phyloP scores from a whole-genome alignment of 2,329 filamentous ascomycete species.

The Diaporthe caulivora region DNA sequence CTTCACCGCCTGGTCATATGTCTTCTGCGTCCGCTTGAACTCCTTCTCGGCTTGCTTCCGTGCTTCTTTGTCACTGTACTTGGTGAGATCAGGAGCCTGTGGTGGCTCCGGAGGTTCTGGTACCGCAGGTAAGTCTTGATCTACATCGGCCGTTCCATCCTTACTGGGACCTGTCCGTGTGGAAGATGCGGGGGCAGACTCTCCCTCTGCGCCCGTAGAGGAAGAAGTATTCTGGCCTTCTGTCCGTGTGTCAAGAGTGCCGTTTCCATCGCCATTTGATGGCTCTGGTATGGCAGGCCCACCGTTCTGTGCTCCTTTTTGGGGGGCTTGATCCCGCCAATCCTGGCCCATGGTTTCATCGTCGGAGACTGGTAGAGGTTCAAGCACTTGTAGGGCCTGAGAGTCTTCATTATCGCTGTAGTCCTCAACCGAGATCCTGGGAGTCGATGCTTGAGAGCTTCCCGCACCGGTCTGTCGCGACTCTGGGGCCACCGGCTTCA shows the following conservation, averaged over 20 bases:
- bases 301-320: slow-evolving; percentile 7
- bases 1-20: slow-evolving; percentile 76
- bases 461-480: slow-evolving; percentile 35
- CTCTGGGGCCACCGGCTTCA: slow-evolving; percentile 39
- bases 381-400: slow-evolving; percentile 39
- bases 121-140: slow-evolving; percentile 55
- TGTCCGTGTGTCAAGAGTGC: background rate
- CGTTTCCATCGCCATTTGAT: background rate
- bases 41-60: slow-evolving; percentile 79
- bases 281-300: background rate
- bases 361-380: slow-evolving; percentile 39
- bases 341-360: slow-evolving; percentile 4
- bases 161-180: slow-evolving; percentile 30
- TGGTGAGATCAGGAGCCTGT: slow-evolving; percentile 66
- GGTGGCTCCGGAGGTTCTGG: slow-evolving; percentile 67
- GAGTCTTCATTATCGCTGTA: slow-evolving; percentile 51
- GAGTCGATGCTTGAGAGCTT: slow-evolving; percentile 47
- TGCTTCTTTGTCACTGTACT: slow-evolving; percentile 72
- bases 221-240: slow-evolving; percentile 52
- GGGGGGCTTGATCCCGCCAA: background rate
- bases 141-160: slow-evolving; percentile 37
- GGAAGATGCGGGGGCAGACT: background rate
- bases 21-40: slow-evolving; percentile 70
- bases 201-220: slow-evolving; percentile 50
- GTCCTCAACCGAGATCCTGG: slow-evolving; percentile 60